Evolutionary conservation across 78 protist species (phyloP), one percentile per base, ranked within the genome.

Genomic region (Bodo saltans): DNA sequence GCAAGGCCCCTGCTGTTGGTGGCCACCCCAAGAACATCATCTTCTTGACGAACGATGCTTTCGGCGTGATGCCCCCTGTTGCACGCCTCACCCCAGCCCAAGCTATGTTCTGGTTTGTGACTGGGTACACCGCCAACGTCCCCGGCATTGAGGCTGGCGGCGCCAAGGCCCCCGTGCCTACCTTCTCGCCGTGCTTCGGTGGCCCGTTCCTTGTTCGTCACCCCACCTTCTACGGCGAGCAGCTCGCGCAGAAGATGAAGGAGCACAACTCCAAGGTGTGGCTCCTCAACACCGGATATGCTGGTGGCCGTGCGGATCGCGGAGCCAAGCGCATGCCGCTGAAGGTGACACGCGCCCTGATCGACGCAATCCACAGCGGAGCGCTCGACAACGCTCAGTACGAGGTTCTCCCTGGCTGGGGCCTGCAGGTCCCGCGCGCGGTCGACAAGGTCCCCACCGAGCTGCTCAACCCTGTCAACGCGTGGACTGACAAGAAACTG

Each of bases 1-100:
- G 90, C 29, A 86, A 90, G 88, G 39, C 33, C 26, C 93, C 94
- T 72, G 91, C 92, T 30, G 33, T 79, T 11, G 93, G 91, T 11
- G 89, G 89, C 3, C 95, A 92, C 78, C 98, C 99, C 33, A 88
- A 69, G 74, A 92, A 97, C 90, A 80, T 94, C 74, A 88, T 97
- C 87, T 71, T 97, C 90, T 93, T 97, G 83, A 93, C 98, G 29
- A 93, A 97, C 87, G 99, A 97, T 53, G 98, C 97, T 28, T 95
- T 89, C 74, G 99, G 99, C 42, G 96, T 97, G 40, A 90, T 97
- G n/a, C 99, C 99, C 37, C 99, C 98, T 47, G 95, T 96, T 67
- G 60, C 93, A 27, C 84, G 73, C 71, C 91, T 96, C 70, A 84
- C 91, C 70, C 88, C 94, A 4, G 91, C 74, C 33, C 96, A 93